A percentile compares a stretch with the other conserved stretches of the same genome.
phyloP scores from a whole-genome alignment of 1,284 basidiomycete genomes.

The Xerocomus cyaneibrunnescens region DNA sequence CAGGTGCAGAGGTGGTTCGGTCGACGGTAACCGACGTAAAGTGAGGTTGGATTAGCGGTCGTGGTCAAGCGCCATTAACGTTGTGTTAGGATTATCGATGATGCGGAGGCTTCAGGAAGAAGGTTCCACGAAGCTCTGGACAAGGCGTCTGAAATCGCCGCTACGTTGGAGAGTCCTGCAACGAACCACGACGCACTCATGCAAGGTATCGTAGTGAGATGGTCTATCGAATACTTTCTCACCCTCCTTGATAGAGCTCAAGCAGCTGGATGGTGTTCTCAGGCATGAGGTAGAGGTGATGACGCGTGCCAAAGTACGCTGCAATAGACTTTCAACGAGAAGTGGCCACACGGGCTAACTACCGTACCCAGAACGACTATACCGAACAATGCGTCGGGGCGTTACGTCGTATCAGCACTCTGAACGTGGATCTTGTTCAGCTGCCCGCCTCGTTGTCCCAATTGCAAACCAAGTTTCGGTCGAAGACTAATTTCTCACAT shows the following conservation, averaged over 20 bases:
- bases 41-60: slow-evolving; percentile 38
- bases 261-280: slow-evolving; percentile 57
- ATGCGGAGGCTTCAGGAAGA: slow-evolving; percentile 53
- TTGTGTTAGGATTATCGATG: slow-evolving; percentile 51
- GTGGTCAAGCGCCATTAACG: slow-evolving; percentile 6
- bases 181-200: slow-evolving; percentile 52
- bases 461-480: slow-evolving; percentile 68
- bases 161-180: slow-evolving; percentile 55
- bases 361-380: slow-evolving; percentile 62
- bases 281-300: slow-evolving; percentile 60
- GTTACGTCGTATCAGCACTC: slow-evolving; percentile 67
- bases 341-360: background rate
- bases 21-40: slow-evolving; percentile 45
- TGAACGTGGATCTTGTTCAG: slow-evolving; percentile 76
- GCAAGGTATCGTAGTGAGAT: slow-evolving; percentile 45
- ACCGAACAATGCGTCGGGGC: slow-evolving; percentile 67
- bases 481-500: slow-evolving; percentile 86
- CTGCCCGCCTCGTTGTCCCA: slow-evolving; percentile 60
- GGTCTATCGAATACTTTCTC: background rate
- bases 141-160: slow-evolving; percentile 53
- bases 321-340: background rate
- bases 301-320: slow-evolving; percentile 56
- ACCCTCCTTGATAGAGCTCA: slow-evolving; percentile 49
- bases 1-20: slow-evolving; percentile 62
- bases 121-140: slow-evolving; percentile 59